Percentiles rank a stretch among this genome's conserved stretches.
These are phyloP conservation scores for Lotus japonicus DNA, from an alignment of 306 rosid species.

Conservation along the genomic window DNA sequence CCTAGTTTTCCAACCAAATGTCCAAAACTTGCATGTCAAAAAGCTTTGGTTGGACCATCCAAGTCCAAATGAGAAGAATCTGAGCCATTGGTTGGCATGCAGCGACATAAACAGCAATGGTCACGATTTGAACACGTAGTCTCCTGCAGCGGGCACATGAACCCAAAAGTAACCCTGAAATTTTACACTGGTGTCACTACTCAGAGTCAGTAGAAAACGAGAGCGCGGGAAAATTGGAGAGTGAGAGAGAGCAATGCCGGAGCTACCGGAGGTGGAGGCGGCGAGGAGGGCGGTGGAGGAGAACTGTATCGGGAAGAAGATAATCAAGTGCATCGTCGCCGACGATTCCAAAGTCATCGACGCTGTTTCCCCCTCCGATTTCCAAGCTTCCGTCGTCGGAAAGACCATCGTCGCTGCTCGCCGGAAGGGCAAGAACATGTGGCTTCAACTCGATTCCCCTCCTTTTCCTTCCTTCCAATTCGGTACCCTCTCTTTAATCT, in stretches of 20 bases:
- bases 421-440: slow-evolving; percentile 91
- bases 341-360: slow-evolving; percentile 85
- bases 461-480: slow-evolving; percentile 96
- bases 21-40: too few species aligned
- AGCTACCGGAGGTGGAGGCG: slow-evolving; percentile 97
- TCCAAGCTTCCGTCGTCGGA: slow-evolving; percentile 67
- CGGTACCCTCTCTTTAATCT: slow-evolving; percentile 28
- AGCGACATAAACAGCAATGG: neutral
- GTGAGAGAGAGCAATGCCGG: slow-evolving; percentile 54
- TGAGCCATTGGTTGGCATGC: slow-evolving; percentile 3
- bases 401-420: slow-evolving; percentile 65
- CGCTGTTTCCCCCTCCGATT: slow-evolving; percentile 59
- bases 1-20: too few species aligned
- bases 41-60: too few species aligned
- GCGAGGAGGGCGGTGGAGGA: slow-evolving; percentile 83
- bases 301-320: slow-evolving; percentile 73
- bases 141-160: neutral
- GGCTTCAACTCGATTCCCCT: slow-evolving; percentile 86
- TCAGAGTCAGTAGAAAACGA: neutral
- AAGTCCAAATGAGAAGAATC: neutral
- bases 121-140: neutral
- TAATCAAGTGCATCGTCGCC: slow-evolving; percentile 50
- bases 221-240: slow-evolving; percentile 29
- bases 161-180: neutral
- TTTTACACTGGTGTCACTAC: neutral